A percentile compares a stretch with the other conserved stretches of the same genome.
Conservation (phyloP, 164 flowering plant genomes). For the Sedum album region DNA sequence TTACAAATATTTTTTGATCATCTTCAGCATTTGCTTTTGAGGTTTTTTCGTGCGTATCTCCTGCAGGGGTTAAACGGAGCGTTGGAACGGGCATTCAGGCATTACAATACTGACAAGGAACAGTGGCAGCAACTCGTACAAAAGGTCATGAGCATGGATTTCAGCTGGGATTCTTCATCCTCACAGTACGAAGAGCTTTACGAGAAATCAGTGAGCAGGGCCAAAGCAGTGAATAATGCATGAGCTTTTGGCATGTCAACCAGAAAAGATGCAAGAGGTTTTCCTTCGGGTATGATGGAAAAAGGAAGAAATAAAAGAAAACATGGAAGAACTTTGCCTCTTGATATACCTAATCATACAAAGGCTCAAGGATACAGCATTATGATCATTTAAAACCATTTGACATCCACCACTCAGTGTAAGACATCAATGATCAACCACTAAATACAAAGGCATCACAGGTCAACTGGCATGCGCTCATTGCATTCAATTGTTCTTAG, state of each 20-base stretch:
- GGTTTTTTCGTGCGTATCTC: slow-evolving; percentile 1
- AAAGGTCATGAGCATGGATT: slow-evolving; percentile 75
- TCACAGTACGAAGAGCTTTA: slow-evolving; percentile 74
- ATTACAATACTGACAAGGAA: slow-evolving; percentile 35
- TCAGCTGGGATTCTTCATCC: slow-evolving; percentile 89
- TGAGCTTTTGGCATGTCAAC: slow-evolving; percentile 8
- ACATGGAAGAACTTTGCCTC: not conserved
- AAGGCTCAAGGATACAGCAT: not conserved
- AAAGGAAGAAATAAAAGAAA: not conserved
- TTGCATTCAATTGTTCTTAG: not conserved
- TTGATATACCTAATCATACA: not conserved
- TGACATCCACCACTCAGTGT: not conserved
- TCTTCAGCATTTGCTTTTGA: not conserved
- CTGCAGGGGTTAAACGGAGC: slow-evolving; percentile 66
- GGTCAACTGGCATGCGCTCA: not conserved
- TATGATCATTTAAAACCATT: not conserved
- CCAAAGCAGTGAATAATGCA: slow-evolving; percentile 38
- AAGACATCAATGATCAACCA: no score
- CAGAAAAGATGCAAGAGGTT: not conserved
- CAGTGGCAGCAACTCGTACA: slow-evolving; percentile 72
- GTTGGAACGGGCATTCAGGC: slow-evolving; percentile 73
- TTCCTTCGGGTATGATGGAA: not conserved
- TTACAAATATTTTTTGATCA: not conserved
- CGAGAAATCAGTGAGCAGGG: slow-evolving; percentile 63
- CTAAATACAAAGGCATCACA: no score